Conservation (phyloP, 78 protist species). For the Goniomonas avonlea region DNA sequence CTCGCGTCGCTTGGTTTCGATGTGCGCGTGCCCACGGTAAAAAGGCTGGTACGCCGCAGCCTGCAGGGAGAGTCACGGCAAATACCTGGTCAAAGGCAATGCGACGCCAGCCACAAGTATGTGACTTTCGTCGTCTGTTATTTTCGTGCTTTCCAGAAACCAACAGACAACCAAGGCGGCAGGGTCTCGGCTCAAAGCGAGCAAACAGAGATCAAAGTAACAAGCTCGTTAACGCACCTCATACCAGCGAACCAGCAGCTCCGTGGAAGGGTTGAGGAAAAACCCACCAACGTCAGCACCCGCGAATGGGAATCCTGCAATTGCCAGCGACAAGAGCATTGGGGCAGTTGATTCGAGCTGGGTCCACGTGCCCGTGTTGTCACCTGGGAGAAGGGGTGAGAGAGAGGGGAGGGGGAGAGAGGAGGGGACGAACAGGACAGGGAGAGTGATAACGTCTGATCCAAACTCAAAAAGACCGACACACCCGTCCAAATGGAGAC, state of each 20-base stretch:
- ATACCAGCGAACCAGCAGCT: slow-evolving; percentile 89
- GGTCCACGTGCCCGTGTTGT: slow-evolving; percentile 85
- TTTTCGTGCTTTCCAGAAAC: too few species aligned
- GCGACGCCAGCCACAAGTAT: too few species aligned
- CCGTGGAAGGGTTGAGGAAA: slow-evolving; percentile 88
- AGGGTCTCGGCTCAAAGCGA: neutral
- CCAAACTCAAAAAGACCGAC: too few species aligned
- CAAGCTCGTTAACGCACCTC: slow-evolving; percentile 59
- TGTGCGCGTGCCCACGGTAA: slow-evolving; percentile 94
- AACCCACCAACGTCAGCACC: slow-evolving; percentile 95
- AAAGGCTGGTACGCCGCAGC: slow-evolving; percentile 89
- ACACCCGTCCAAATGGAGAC: slow-evolving; percentile 98
- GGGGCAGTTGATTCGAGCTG: slow-evolving; percentile 73
- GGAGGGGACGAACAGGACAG: too few species aligned
- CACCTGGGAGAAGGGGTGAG: too few species aligned
- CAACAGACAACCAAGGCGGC: neutral
- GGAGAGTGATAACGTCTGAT: too few species aligned
- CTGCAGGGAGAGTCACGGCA: too few species aligned
- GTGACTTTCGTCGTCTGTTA: too few species aligned
- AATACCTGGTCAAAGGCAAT: too few species aligned
- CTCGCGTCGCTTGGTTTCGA: slow-evolving; percentile 88
- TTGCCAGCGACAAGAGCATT: slow-evolving; percentile 74
- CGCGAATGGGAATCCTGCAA: slow-evolving; percentile 76
- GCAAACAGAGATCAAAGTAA: too few species aligned
- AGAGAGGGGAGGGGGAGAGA: too few species aligned